Conservation (phyloP, 805 yeast genomes). For the Gaillardinia entomophila region DNA sequence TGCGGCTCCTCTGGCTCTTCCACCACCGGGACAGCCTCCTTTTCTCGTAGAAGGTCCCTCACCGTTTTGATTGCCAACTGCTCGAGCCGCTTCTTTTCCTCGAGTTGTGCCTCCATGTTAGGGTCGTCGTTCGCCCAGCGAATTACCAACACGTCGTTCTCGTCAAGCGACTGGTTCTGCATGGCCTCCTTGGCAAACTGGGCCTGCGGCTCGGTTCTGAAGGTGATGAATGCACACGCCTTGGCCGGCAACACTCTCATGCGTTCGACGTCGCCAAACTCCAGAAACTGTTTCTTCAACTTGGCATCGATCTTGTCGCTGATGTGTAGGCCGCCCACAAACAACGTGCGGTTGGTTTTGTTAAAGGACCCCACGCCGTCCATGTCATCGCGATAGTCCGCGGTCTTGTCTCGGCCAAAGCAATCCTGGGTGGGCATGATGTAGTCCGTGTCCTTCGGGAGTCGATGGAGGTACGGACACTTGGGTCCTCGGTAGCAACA, state of each 20-base stretch:
- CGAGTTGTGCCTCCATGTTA: slow-evolving; percentile 55
- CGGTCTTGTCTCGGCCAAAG: slow-evolving; percentile 84
- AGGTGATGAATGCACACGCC: slow-evolving; percentile 77
- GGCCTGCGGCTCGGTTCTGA: slow-evolving; percentile 61
- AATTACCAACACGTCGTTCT: slow-evolving; percentile 58
- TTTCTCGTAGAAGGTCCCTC: slow-evolving; percentile 26
- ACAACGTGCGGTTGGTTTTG: slow-evolving; percentile 65
- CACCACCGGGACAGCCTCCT: too few relatives aligned
- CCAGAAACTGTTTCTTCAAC: slow-evolving; percentile 46
- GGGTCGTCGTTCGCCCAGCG: slow-evolving; percentile 93
- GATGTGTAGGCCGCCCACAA: slow-evolving; percentile 56
- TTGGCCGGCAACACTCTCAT: slow-evolving; percentile 55
- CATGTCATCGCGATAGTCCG: slow-evolving; percentile 87
- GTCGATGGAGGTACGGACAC: slow-evolving; percentile 73
- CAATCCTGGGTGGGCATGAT: slow-evolving; percentile 70
- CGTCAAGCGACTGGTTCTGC: slow-evolving; percentile 70
- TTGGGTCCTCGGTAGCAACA: slow-evolving; percentile 73
- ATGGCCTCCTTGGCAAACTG: slow-evolving; percentile 96
- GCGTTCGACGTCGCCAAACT: slow-evolving; percentile 72
- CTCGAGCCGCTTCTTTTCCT: slow-evolving; percentile 45
- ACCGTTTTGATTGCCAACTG: slow-evolving; percentile 52
- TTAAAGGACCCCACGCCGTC: slow-evolving; percentile 84
- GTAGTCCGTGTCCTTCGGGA: slow-evolving; percentile 59
- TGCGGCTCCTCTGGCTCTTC: too few relatives aligned
- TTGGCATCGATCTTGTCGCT: slow-evolving; percentile 31